These are phyloP conservation scores for Jatropha curcas DNA, from an alignment of 345 rosid genomes.

Conservation along the genomic window DNA sequence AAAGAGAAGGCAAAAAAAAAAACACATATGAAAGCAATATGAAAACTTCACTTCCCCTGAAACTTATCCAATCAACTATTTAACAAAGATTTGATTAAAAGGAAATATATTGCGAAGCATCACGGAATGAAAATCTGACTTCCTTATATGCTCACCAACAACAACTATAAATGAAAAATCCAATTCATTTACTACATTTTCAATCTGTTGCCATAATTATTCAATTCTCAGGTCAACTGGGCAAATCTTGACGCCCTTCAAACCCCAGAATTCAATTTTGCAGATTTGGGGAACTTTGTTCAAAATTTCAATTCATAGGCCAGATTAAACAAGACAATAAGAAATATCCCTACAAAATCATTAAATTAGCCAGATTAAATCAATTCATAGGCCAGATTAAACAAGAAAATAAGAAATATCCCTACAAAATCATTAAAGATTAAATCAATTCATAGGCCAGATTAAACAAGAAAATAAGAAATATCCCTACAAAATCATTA, in stretches of 20 bases:
- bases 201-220: background rate
- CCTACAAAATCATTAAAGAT: background rate
- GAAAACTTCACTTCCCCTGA: too few relatives aligned
- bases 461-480: background rate
- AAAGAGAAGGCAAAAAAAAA: background rate
- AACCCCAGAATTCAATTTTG: background rate
- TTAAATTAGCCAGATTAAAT: background rate
- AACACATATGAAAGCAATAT: background rate
- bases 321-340: background rate
- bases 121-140: background rate
- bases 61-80: too few relatives aligned
- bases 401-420: background rate
- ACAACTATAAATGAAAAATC: background rate
- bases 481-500: background rate
- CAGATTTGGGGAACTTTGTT: background rate
- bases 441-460: too few relatives aligned
- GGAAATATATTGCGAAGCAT: background rate
- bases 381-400: too few relatives aligned
- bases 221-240: background rate
- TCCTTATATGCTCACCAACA: background rate
- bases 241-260: background rate
- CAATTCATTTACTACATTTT: background rate
- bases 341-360: background rate
- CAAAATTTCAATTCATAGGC: too few relatives aligned
- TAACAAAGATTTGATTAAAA: background rate